These are phyloP conservation scores for Pholiota adiposa DNA, from an alignment of 1,284 basidiomycete species.

Conservation along the genomic window DNA sequence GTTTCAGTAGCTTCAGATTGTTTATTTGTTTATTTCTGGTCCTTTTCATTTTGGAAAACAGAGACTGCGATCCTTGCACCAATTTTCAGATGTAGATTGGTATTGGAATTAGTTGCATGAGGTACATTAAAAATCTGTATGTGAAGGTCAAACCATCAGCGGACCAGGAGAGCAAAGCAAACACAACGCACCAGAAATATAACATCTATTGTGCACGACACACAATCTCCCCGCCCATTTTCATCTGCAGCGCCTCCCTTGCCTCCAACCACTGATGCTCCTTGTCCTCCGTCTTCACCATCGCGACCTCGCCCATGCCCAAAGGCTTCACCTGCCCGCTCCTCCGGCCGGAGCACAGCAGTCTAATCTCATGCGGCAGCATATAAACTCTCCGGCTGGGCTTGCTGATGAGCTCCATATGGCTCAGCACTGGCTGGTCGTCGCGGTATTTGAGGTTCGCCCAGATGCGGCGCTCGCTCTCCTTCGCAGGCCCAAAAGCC, in stretches of 20 bases:
- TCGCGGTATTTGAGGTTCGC: conserved; percentile 89
- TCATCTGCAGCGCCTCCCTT: conserved; percentile 69
- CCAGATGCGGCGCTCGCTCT: conserved; percentile 80
- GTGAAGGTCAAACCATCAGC: background rate
- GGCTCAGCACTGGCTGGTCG: conserved; percentile 77
- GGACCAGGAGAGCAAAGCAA: background rate
- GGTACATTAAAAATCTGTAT: background rate
- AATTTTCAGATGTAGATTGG: background rate
- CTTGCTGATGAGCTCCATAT: conserved; percentile 76
- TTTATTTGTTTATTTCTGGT: too few species aligned
- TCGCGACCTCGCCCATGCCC: conserved; percentile 85
- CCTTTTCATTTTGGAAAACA: too few species aligned
- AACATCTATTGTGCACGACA: conserved; percentile 64
- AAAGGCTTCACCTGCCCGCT: conserved; percentile 75
- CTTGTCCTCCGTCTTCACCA: conserved; percentile 71
- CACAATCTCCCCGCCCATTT: conserved; percentile 71
- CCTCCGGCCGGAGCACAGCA: conserved; percentile 75
- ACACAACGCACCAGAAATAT: conserved; percentile 1
- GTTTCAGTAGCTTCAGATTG: too few species aligned
- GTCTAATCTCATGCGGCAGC: conserved; percentile 70
- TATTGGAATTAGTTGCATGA: conserved; percentile 1
- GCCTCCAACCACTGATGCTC: conserved; percentile 78
- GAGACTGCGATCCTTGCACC: too few species aligned
- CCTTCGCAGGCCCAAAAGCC: conserved; percentile 58
- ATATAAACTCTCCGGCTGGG: conserved; percentile 79